Percentiles rank a stretch among this genome's conserved stretches.
Evolutionary conservation across 495 filamentous ascomycete genomes (phyloP).

Genomic region (Aspergillus nidulans): DNA sequence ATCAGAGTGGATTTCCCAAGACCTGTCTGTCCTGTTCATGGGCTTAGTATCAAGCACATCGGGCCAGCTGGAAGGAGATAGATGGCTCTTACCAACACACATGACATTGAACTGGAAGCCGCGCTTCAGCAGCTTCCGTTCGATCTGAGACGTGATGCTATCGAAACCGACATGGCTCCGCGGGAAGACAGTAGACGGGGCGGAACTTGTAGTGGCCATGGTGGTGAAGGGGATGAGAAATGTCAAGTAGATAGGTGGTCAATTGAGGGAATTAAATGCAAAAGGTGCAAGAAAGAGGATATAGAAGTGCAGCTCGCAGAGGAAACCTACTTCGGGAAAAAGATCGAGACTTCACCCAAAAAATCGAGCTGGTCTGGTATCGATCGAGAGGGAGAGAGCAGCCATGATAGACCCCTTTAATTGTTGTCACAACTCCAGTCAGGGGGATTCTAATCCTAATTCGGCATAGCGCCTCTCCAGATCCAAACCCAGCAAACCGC

Average conservation of each 20-base stretch:
- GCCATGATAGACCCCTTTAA: constrained; percentile 37
- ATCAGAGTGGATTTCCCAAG: constrained; percentile 98
- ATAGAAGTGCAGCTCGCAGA: neutral
- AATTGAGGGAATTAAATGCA: neutral
- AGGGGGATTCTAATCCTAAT: constrained; percentile 35
- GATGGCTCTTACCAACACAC: constrained; percentile 80
- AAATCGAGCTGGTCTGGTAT: constrained; percentile 7
- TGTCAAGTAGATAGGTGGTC: constrained; percentile 3
- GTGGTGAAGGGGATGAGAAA: constrained; percentile 15
- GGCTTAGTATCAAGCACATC: constrained; percentile 13
- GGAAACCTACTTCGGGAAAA: constrained; percentile 1
- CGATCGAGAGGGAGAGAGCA: constrained; percentile 17
- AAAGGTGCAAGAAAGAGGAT: constrained; percentile 1
- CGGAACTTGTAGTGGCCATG: constrained; percentile 52
- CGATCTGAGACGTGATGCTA: constrained; percentile 97
- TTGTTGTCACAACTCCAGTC: constrained; percentile 41
- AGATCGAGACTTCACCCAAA: constrained; percentile 14
- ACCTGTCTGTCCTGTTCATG: constrained; percentile 80
- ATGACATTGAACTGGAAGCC: constrained; percentile 99
- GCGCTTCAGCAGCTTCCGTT: constrained; percentile 98
- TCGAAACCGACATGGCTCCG: constrained; percentile 98
- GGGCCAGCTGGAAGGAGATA: neutral
- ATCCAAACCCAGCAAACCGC: constrained; percentile 21
- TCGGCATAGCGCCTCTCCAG: constrained; percentile 31
- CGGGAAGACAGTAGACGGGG: constrained; percentile 68